Evolutionary conservation across 2,329 filamentous ascomycete genomes (phyloP).

Genomic region (Alternaria dauci): DNA sequence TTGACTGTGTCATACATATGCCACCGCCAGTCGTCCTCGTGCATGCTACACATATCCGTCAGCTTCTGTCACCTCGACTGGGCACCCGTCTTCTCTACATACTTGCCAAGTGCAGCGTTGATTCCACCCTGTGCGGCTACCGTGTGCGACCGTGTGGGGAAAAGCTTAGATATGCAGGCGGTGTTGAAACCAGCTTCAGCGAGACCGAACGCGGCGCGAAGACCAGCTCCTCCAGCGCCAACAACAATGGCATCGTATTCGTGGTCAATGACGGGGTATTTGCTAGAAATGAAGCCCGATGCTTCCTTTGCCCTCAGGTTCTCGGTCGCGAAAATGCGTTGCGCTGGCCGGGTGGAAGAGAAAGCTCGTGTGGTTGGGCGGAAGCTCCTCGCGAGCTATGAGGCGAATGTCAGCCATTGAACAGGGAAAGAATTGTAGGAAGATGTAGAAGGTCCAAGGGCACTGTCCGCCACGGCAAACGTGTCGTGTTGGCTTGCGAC

Average conservation of each 20-base stretch:
- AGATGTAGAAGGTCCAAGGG: background rate
- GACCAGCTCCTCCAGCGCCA: slow-evolving; percentile 80
- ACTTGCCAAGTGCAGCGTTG: slow-evolving; percentile 85
- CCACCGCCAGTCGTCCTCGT: slow-evolving; percentile 98
- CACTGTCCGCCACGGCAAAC: background rate
- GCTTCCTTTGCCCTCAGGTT: slow-evolving; percentile 94
- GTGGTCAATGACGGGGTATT: slow-evolving; percentile 98
- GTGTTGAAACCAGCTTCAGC: slow-evolving; percentile 91
- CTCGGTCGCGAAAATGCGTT: slow-evolving; percentile 84
- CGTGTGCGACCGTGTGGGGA: slow-evolving; percentile 85
- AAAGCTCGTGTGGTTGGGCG: slow-evolving; percentile 78
- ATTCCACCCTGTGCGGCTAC: slow-evolving; percentile 81
- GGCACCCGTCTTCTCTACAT: slow-evolving; percentile 26
- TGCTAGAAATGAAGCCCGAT: slow-evolving; percentile 81
- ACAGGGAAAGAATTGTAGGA: background rate
- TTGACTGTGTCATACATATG: slow-evolving; percentile 99
- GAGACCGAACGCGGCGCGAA: slow-evolving; percentile 84
- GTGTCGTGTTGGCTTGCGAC: slow-evolving; percentile 10
- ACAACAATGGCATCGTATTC: slow-evolving; percentile 98
- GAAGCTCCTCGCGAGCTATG: slow-evolving; percentile 69
- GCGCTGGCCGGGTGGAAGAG: slow-evolving; percentile 83
- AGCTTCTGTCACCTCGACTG: slow-evolving; percentile 19
- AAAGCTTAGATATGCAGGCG: slow-evolving; percentile 85
- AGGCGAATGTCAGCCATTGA: slow-evolving; percentile 43
- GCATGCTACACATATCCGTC: slow-evolving; percentile 68